phyloP scores from a whole-genome alignment of 2,329 filamentous ascomycete genomes.

The Capronia americana region DNA sequence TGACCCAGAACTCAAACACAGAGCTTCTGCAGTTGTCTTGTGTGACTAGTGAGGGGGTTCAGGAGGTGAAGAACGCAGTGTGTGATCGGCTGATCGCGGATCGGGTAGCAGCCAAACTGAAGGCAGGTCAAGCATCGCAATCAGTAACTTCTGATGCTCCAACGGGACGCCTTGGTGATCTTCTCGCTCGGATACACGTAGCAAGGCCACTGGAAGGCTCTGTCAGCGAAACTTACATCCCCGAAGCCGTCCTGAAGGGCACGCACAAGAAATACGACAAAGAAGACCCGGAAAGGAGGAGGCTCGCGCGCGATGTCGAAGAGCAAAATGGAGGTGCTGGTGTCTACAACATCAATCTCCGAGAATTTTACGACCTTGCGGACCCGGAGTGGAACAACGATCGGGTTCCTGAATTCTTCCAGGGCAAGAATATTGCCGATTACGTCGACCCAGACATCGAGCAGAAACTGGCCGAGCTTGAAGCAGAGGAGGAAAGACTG shows the following conservation, averaged over 20 bases:
- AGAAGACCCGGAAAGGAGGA: constrained; percentile 79
- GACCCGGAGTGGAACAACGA: constrained; percentile 96
- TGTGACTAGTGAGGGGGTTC: constrained; percentile 92
- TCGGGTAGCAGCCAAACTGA: constrained; percentile 92
- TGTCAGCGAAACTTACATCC: constrained; percentile 81
- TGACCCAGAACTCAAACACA: constrained; percentile 81
- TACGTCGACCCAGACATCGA: constrained; percentile 98
- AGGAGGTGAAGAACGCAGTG: constrained; percentile 91
- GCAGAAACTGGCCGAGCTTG: constrained; percentile 84
- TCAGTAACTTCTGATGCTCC: constrained; percentile 77
- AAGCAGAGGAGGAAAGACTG: constrained; percentile 93
- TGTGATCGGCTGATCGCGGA: constrained; percentile 93
- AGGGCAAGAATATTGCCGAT: constrained; percentile 97
- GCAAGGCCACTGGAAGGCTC: constrained; percentile 87
- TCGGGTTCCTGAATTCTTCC: constrained; percentile 89
- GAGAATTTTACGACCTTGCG: constrained; percentile 84
- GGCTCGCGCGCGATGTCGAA: constrained; percentile 84
- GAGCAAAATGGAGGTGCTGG: constrained; percentile 92
- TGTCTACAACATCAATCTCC: constrained; percentile 93
- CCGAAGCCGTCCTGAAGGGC: constrained; percentile 74
- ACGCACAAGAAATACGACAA: constrained; percentile 85
- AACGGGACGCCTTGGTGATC: constrained; percentile 82
- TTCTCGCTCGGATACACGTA: constrained; percentile 94
- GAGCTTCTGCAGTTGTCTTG: constrained; percentile 94
- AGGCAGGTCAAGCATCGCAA: constrained; percentile 83